Evolutionary conservation across 805 yeast genomes (phyloP), one percentile per base, ranked within the genome.

Genomic region (Dipodascopsis uninucleata): DNA sequence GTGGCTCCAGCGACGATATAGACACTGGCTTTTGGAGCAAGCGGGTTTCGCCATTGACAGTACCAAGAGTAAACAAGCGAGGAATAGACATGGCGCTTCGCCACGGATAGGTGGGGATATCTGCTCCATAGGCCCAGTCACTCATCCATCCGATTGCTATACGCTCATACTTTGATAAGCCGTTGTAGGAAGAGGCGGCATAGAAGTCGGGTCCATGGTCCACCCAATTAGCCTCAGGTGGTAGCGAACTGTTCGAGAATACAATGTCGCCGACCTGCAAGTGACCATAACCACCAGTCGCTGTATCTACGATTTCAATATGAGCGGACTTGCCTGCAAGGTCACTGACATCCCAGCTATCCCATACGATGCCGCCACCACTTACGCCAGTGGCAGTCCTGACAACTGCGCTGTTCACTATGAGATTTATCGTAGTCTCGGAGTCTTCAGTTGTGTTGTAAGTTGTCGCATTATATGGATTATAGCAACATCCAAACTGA

Each of bases 111-210:
- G 70, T 66, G n/a, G 74, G 73, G 16, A 62, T 68, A 14, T 51
- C 52, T 17, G 58, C 59, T 21, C 61, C 59, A 45, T 70, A 70
- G 52, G 68, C 70, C 74, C 74, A 70, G 53, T 68, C 68, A 31
- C 70, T 65, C 29, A 71, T 69, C 74, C 74, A 70, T 4, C 70
- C 72, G 32, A 69, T 45, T 21, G 69, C 70, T n/a, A 65, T 24
- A 2, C 58, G 61, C 14, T 60, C 64, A 16, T 53, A 52, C 18
- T 53, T 46, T 12, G 61, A 61, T n/a, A 61, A 48, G 32, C 59
- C 59, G 49, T 50, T 57, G 41, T 63, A 66, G 4, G 65, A 56
- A 52, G 69, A 72, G 48, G 67, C 51, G 14, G 73, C 74, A 45
- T 69, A 69, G 49, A 5, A 36, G 20, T 40, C 44, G 9, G 44